phyloP scores from a whole-genome alignment of 495 filamentous ascomycete species.

The Penicillium nucicola region DNA sequence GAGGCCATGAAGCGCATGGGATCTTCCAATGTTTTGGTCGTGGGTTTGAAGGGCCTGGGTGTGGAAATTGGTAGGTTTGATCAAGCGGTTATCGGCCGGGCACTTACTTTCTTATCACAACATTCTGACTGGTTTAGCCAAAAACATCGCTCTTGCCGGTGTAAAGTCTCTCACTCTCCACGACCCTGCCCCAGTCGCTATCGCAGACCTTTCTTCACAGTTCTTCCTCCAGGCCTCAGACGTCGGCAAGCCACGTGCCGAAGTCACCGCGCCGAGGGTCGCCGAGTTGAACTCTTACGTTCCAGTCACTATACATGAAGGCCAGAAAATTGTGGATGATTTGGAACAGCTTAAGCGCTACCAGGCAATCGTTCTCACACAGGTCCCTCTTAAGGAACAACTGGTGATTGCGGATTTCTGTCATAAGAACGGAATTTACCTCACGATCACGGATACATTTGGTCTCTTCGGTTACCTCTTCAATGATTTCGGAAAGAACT shows the following conservation, averaged over 20 bases:
- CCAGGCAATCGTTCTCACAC: constrained; percentile 89
- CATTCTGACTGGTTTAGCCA: constrained; percentile 52
- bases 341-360: constrained; percentile 77
- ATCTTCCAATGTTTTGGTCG: constrained; percentile 89
- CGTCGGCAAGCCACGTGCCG: constrained; percentile 87
- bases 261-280: constrained; percentile 81
- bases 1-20: constrained; percentile 99
- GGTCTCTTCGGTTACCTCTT: constrained; percentile 95
- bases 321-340: constrained; percentile 61
- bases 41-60: constrained; percentile 88
- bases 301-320: constrained; percentile 73
- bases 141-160: constrained; percentile 97
- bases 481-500: constrained; percentile 95
- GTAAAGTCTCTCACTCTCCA: constrained; percentile 85
- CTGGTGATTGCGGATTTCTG: constrained; percentile 83
- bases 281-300: constrained; percentile 96
- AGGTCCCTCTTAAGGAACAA: constrained; percentile 75
- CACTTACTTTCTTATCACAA: not conserved
- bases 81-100: not conserved
- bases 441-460: constrained; percentile 83
- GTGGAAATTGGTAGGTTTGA: constrained; percentile 75
- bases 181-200: constrained; percentile 75
- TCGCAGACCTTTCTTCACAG: constrained; percentile 88
- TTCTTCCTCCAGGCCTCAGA: constrained; percentile 91
- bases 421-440: constrained; percentile 85